A percentile compares a stretch with the other conserved stretches of the same genome.
These are phyloP conservation scores for Penicillium samsonianum DNA, from an alignment of 495 filamentous ascomycete genomes.

Conservation along the genomic window DNA sequence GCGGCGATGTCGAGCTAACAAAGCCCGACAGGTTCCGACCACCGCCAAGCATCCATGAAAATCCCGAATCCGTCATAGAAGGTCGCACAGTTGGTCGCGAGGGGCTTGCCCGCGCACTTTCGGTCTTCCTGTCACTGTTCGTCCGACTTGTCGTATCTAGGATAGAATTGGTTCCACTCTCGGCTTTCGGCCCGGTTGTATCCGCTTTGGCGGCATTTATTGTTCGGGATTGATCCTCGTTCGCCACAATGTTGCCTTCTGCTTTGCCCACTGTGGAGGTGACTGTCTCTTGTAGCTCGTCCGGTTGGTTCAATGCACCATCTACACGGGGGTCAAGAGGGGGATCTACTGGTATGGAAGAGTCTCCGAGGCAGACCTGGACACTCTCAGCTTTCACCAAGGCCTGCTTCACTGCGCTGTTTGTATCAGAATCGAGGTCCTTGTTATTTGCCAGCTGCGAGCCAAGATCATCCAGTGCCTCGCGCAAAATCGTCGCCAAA, in stretches of 20 bases:
- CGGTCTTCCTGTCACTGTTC: slow-evolving; percentile 14
- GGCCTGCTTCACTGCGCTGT: slow-evolving; percentile 44
- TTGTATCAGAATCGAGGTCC: slow-evolving; percentile 47
- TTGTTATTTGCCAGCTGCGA: slow-evolving; percentile 48
- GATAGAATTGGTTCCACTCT: slow-evolving; percentile 19
- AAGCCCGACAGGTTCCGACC: slow-evolving; percentile 51
- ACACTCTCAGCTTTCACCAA: slow-evolving; percentile 76
- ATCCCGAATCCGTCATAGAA: slow-evolving; percentile 76
- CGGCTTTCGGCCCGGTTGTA: slow-evolving; percentile 10
- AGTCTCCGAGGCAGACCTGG: slow-evolving; percentile 72
- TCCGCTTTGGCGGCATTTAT: slow-evolving; percentile 5
- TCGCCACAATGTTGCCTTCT: slow-evolving; percentile 1
- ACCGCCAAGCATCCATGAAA: slow-evolving; percentile 92
- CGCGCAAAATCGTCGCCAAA: slow-evolving; percentile 72
- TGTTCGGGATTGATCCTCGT: slow-evolving; percentile 10
- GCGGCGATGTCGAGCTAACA: slow-evolving; percentile 50
- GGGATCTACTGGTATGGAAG: slow-evolving; percentile 50
- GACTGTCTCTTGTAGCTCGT: neutral
- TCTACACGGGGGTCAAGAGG: slow-evolving; percentile 10
- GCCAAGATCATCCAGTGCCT: slow-evolving; percentile 67
- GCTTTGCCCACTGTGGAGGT: neutral
- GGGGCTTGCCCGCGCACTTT: slow-evolving; percentile 11
- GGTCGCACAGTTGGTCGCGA: slow-evolving; percentile 21
- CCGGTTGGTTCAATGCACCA: slow-evolving; percentile 5
- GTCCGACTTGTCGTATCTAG: slow-evolving; percentile 11